These are phyloP conservation scores for Annulohypoxylon bovei DNA, from an alignment of 495 filamentous ascomycete genomes.

Conservation along the genomic window DNA sequence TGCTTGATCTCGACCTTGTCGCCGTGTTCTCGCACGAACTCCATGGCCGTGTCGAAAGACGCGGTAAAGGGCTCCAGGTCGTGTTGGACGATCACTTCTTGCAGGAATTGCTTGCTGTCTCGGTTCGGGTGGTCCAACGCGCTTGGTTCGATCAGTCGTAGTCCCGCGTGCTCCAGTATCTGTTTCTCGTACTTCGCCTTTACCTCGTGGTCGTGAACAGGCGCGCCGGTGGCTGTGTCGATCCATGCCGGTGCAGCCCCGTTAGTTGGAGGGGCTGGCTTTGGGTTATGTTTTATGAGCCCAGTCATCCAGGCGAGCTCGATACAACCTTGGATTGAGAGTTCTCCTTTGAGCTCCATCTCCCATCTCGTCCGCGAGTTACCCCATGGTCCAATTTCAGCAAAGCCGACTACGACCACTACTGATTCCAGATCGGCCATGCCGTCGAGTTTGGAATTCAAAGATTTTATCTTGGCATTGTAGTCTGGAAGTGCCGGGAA, in stretches of 20 bases:
- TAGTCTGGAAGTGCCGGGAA: slow-evolving; percentile 90
- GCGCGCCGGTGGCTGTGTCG: slow-evolving; percentile 80
- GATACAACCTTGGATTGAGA: slow-evolving; percentile 88
- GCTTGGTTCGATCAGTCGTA: slow-evolving; percentile 89
- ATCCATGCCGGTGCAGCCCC: slow-evolving; percentile 86
- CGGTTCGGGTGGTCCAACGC: slow-evolving; percentile 92
- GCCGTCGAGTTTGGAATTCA: slow-evolving; percentile 85
- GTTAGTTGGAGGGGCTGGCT: slow-evolving; percentile 81
- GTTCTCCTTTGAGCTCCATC: slow-evolving; percentile 87
- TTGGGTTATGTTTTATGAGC: slow-evolving; percentile 80
- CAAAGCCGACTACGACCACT: slow-evolving; percentile 94
- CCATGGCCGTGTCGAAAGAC: slow-evolving; percentile 93
- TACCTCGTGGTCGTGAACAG: slow-evolving; percentile 88
- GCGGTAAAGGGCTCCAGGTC: slow-evolving; percentile 95
- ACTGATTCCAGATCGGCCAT: slow-evolving; percentile 99
- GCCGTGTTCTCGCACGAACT: slow-evolving; percentile 94
- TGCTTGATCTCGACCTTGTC: slow-evolving; percentile 97
- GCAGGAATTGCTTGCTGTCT: slow-evolving; percentile 94
- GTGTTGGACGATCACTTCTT: slow-evolving; percentile 95
- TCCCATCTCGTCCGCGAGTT: slow-evolving; percentile 92
- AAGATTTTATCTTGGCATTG: slow-evolving; percentile 82
- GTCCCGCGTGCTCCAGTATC: slow-evolving; percentile 89
- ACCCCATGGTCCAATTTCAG: slow-evolving; percentile 90
- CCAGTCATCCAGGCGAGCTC: slow-evolving; percentile 98
- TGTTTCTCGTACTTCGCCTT: slow-evolving; percentile 87